These are phyloP conservation scores for Tetraselmis chui DNA, from an alignment of 139 green algal species.

Conservation along the genomic window DNA sequence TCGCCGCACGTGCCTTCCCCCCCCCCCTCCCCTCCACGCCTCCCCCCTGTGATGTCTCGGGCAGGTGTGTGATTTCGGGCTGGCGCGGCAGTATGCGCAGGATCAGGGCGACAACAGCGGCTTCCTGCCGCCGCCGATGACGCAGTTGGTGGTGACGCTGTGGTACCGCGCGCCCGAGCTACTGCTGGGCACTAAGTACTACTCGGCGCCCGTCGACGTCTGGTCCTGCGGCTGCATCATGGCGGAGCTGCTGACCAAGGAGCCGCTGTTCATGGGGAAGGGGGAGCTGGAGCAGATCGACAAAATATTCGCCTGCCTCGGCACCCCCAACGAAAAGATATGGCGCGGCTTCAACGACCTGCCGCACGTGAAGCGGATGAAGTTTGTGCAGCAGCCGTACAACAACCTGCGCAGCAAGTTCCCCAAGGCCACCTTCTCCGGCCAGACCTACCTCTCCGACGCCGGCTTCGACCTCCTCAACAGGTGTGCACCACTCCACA, in stretches of 20 bases:
- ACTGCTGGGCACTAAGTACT: slow-evolving; percentile 67
- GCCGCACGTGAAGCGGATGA: slow-evolving; percentile 44
- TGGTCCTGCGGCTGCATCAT: slow-evolving; percentile 92
- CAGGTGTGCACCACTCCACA: background rate
- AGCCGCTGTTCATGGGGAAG: slow-evolving; percentile 59
- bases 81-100: slow-evolving; percentile 69
- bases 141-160: slow-evolving; percentile 75
- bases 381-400: slow-evolving; percentile 16
- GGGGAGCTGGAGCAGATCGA: slow-evolving; percentile 72
- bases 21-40: too few relatives aligned
- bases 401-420: slow-evolving; percentile 43
- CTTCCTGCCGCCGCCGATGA: slow-evolving; percentile 53
- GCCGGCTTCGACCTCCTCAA: slow-evolving; percentile 53
- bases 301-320: slow-evolving; percentile 66
- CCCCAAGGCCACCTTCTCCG: slow-evolving; percentile 25
- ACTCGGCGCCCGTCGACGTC: slow-evolving; percentile 73
- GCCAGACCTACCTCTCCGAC: slow-evolving; percentile 31
- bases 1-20: too few relatives aligned
- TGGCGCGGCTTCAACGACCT: slow-evolving; percentile 67
- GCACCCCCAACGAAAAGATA: slow-evolving; percentile 63
- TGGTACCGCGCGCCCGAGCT: slow-evolving; percentile 83
- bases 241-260: slow-evolving; percentile 73
- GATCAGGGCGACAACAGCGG: slow-evolving; percentile 12
- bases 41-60: too few relatives aligned
- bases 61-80: slow-evolving; percentile 94